Base-by-base conservation (phyloP, 139 green algal species). In the Diplosphaera chodatii region DNA sequence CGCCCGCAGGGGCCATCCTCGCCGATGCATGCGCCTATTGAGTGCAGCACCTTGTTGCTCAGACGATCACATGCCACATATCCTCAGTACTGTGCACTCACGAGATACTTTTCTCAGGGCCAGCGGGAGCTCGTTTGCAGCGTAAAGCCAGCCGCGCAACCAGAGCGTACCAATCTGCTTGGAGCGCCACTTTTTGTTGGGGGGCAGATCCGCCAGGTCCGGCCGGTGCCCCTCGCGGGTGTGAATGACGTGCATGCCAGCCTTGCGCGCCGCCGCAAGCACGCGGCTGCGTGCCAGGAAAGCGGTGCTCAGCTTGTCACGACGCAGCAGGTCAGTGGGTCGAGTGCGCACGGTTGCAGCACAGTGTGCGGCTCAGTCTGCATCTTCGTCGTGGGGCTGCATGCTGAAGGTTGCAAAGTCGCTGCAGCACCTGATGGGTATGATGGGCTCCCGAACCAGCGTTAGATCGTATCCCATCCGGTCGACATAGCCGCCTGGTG, bases 191-290 rank as follows among this genome's bases (percentile, higher is more conserved):
- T 66, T 18, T 73, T 91, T 91, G 77, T 91, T 91, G 34, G 74
- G 71, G 0, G 84, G 82, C n/a, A 91, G 76, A 74, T 89, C 83
- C 10, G 59, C 29, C 27, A 91, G 79, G 62, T 83, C 76, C 0
- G 75, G 82, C 32, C 86, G 77, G 82, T 91, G 86, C 31, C 86
- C 86, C 69, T 91, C 86, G 0, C 86, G 72, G 0, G 86, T 91
- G 82, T 91, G 86, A 25, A 91, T 82, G 27, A 91, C 78, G 31
- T 63, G 64, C 32, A 77, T 73, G 21, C 84, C 86, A 1, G 16
- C 41, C 30, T 67, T 25, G 21, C 86, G 77, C 55, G 63, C 84
- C 0, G 80, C 78, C 1, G 59, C 70, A 64, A 91, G 78, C 55
- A 90, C 73, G 13, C 29, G 37, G 62, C 74, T 83, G 67, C 21